phyloP scores from a whole-genome alignment of 305 asterid species.

The Lippia alba region DNA sequence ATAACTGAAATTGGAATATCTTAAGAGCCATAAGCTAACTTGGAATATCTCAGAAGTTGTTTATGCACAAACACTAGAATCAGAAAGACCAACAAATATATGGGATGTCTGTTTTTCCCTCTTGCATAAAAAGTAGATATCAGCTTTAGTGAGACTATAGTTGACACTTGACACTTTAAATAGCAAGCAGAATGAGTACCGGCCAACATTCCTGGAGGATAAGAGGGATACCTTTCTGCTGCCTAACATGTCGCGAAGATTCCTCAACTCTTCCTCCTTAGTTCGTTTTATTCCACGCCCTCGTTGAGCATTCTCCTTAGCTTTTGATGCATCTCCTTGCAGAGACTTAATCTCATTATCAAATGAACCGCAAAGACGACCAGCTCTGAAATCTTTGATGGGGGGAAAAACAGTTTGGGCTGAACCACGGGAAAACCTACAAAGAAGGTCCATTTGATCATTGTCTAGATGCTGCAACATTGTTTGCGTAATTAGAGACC shows the following conservation, averaged over 20 bases:
- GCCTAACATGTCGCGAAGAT: conserved; percentile 42
- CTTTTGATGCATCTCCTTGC: conserved; percentile 60
- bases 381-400: conserved; percentile 57
- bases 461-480: conserved; percentile 31
- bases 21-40: conserved; percentile 13
- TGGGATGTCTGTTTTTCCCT: conserved; percentile 16
- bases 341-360: conserved; percentile 64
- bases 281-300: conserved; percentile 60
- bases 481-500: conserved; percentile 32
- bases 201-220: conserved; percentile 20
- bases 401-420: conserved; percentile 91
- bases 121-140: conserved; percentile 15
- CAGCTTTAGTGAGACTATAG: not conserved
- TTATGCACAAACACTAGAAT: conserved; percentile 24
- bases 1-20: conserved; percentile 21
- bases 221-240: conserved; percentile 55
- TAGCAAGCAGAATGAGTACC: conserved; percentile 18
- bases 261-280: conserved; percentile 59
- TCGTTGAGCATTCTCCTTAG: conserved; percentile 51
- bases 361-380: conserved; percentile 92
- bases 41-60: conserved; percentile 4
- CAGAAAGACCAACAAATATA: conserved; percentile 11
- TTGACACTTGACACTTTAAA: not conserved
- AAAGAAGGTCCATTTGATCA: conserved; percentile 37
- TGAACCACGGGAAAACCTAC: conserved; percentile 92